Percentiles rank a stretch among this genome's conserved stretches.
phyloP scores from a whole-genome alignment of 768 basidiomycete genomes.

The Terana coerulea region DNA sequence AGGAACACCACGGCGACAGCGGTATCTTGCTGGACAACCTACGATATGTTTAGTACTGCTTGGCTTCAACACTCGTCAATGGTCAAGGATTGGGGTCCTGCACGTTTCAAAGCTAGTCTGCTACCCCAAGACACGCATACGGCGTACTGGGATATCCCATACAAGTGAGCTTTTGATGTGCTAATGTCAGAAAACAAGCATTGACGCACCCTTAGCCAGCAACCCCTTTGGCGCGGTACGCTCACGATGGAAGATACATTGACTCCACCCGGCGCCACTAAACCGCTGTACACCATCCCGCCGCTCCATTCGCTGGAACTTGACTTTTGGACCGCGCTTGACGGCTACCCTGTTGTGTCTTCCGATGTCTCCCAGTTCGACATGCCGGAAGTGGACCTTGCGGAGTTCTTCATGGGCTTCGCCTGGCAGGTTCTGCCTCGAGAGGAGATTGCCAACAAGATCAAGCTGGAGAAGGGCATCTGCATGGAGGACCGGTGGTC shows the following conservation, averaged over 20 bases:
- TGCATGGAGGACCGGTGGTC: not conserved
- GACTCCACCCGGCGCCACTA: not conserved
- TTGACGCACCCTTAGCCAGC: too few relatives aligned
- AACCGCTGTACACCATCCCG: not conserved
- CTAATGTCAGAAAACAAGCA: too few relatives aligned
- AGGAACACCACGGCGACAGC: too few relatives aligned
- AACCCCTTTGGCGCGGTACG: not conserved
- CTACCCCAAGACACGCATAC: not conserved
- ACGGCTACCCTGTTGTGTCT: not conserved
- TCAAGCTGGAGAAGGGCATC: not conserved
- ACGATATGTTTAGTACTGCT: too few relatives aligned
- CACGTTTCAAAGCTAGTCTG: not conserved
- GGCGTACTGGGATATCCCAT: not conserved
- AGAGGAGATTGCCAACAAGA: not conserved
- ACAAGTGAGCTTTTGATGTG: not conserved
- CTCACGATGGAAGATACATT: not conserved
- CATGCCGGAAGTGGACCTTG: not conserved
- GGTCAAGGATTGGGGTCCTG: not conserved
- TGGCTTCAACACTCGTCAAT: too few relatives aligned
- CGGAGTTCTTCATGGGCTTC: not conserved
- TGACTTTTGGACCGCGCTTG: not conserved
- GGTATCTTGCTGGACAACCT: too few relatives aligned
- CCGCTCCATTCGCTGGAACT: not conserved
- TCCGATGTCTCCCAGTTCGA: not conserved
- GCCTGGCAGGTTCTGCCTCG: not conserved